Base-by-base conservation (phyloP, 108 stramenopile genomes). In the Nannochloropsis gaditana region DNA sequence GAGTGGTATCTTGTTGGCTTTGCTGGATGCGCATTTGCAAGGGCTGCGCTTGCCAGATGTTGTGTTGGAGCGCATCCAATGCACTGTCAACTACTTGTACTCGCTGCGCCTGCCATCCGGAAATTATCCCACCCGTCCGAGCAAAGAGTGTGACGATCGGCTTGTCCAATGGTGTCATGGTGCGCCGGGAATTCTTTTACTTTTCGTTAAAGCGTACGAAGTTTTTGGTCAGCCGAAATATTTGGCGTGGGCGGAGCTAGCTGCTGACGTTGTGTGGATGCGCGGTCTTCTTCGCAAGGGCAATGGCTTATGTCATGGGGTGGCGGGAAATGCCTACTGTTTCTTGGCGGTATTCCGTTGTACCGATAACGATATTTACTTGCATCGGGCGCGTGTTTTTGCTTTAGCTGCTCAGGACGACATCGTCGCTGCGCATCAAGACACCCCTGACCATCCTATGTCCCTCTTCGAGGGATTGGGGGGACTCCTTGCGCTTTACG, bases 111-210 rank as follows among this genome's bases (percentile, higher is more conserved):
- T 90, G 80, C 59, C 83, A 3, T 92, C 92, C 11, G 93, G 93
- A 41, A 94, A 94, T 86, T 88, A 93, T 11, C 79, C 79, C 21
- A 84, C 88, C 45, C 83, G 85, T 9, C 45, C 93, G 17, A 84
- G 45, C 42, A 83, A 45, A 44, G 50, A 44, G 5, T 81, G 82
- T 42, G 81, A 73, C 82, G 82, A 92, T 86, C 83, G 87, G 31
- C 86, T 94, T 42, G 93, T 94, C 9, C 93, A 94, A 73, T 93
- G 93, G 92, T 93, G 93, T 80, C 94, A 94, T 83, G 95, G 94
- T 11, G 91, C 93, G 1, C 90, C 92, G 11, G 93, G 93, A 21
- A 90, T 93, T 21, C 84, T 93, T 31, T 87, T 93, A 45, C 84
- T 93, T 42, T 88, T 94, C 42, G 80, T 89, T 6, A 86, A 91